These are phyloP conservation scores for Wickerhamomyces kurtzmanii DNA, from an alignment of 805 yeast genomes.

Conservation along the genomic window DNA sequence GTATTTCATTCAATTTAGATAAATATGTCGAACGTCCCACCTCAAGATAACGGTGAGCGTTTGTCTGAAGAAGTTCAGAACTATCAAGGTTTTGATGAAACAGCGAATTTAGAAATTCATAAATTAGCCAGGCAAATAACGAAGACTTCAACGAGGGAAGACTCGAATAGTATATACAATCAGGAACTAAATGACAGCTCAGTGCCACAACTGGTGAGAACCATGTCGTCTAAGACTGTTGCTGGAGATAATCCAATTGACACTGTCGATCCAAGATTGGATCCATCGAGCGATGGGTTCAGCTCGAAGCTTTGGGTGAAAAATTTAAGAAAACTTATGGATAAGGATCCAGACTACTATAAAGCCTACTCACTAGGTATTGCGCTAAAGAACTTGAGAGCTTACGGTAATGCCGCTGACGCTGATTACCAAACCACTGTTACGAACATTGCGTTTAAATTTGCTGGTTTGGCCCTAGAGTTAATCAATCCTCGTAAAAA, in stretches of 20 bases:
- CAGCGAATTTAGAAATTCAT: slow-evolving; percentile 23
- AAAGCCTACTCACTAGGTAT: slow-evolving; percentile 52
- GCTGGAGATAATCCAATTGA: slow-evolving; percentile 1
- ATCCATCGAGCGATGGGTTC: slow-evolving; percentile 52
- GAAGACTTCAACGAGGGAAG: slow-evolving; percentile 5
- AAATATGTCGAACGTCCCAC: too few species aligned
- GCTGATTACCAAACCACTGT: slow-evolving; percentile 59
- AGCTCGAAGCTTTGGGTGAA: slow-evolving; percentile 59
- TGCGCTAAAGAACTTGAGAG: slow-evolving; percentile 47
- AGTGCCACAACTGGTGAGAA: slow-evolving; percentile 1
- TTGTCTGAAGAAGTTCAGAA: slow-evolving; percentile 5
- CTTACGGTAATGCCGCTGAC: slow-evolving; percentile 58
- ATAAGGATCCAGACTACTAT: slow-evolving; percentile 50
- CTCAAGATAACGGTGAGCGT: too few species aligned
- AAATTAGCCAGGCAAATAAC: slow-evolving; percentile 31
- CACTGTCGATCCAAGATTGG: slow-evolving; percentile 29
- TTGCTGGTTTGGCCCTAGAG: slow-evolving; percentile 14
- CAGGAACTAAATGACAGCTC: slow-evolving; percentile 2
- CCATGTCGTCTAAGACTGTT: slow-evolving; percentile 4
- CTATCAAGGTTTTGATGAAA: slow-evolving; percentile 27
- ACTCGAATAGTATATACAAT: slow-evolving; percentile 1
- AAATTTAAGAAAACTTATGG: slow-evolving; percentile 43
- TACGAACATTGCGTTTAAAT: slow-evolving; percentile 29
- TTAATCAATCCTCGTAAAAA: slow-evolving; percentile 16
- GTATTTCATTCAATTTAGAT: too few species aligned